Evolutionary conservation across 2,329 filamentous ascomycete genomes (phyloP), one percentile per base, ranked within the genome.

Genomic region (Sporothrix globosa): DNA sequence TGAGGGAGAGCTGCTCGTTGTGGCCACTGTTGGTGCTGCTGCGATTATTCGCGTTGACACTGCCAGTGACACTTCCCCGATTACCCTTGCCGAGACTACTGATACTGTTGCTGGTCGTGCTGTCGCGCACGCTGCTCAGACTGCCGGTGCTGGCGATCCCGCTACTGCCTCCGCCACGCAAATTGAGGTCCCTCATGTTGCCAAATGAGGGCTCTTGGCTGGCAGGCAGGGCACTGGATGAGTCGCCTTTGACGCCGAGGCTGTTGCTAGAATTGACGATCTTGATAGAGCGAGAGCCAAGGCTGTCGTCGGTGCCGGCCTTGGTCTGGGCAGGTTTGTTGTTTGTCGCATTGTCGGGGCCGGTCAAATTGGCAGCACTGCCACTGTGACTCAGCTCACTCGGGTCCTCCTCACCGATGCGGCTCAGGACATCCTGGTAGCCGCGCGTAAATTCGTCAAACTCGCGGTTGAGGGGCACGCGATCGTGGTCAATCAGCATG

Each of bases 391-490:
- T 67, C 44, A 61, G 17, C 19, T 72, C 68, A 7, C 68, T 58
- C 14, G 48, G 24, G 17, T 63, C 68, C 10, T 78, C 81, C 60
- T 83, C 81, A 11, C 78, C 77, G 5, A 78, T 79, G 3, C 77
- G 74, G 52, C 76, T 78, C 44, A 86, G 77, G 2, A 79, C 81
- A 1, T 82, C 78, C 70, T 80, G 78, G 71, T 81, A 82, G 68
- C 81, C 80, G 6, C 81, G 79, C 7, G 80, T 79, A 70, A 84
- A 84, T 30, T 85, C 83, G 27, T 84, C 82, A 39, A 54, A 67
- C 21, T 54, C 67, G 11, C 50, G 44, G 56, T 46, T 68, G 34
- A 67, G 50, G n/a, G 9, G 30, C 75, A 75, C 61, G 78, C 30
- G 44, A 50, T 63, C 68, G 67, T 17, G 19, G 14, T 39, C 63